A percentile compares a stretch with the other conserved stretches of the same genome.
Evolutionary conservation across 2,329 filamentous ascomycete species (phyloP).

Genomic region (Trichoderma koningiopsis): DNA sequence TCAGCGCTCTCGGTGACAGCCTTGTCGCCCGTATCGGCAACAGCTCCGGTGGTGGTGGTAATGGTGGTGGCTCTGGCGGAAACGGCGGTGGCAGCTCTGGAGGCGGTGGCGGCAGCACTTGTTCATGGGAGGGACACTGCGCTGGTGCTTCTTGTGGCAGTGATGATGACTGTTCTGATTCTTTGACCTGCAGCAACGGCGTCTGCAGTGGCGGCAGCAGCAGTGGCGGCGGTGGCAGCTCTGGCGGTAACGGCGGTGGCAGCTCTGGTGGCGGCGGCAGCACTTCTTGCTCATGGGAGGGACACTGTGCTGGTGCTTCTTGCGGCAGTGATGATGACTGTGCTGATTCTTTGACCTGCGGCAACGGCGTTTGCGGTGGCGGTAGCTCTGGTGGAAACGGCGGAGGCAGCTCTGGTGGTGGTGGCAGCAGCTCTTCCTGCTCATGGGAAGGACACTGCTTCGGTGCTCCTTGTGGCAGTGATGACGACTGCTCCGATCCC

Average conservation of each 20-base stretch:
- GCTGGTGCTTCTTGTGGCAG: slow-evolving; percentile 23
- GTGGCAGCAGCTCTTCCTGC: slow-evolving; percentile 8
- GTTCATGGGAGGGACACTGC: slow-evolving; percentile 29
- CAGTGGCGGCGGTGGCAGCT: slow-evolving; percentile 46
- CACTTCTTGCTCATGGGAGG: slow-evolving; percentile 27
- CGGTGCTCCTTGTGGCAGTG: slow-evolving; percentile 21
- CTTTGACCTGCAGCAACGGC: slow-evolving; percentile 27
- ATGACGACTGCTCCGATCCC: slow-evolving; percentile 28
- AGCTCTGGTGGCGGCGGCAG: slow-evolving; percentile 11
- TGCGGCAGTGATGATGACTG: slow-evolving; percentile 26
- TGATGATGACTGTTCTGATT: slow-evolving; percentile 28
- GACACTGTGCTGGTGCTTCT: slow-evolving; percentile 26
- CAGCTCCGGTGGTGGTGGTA: slow-evolving; percentile 8
- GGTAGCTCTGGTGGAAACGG: background rate
- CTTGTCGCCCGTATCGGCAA: slow-evolving; percentile 46
- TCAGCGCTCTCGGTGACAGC: slow-evolving; percentile 52
- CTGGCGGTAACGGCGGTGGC: slow-evolving; percentile 45
- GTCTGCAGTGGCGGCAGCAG: slow-evolving; percentile 26
- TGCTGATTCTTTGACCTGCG: slow-evolving; percentile 28
- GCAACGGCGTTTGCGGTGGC: slow-evolving; percentile 28
- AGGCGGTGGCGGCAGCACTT: slow-evolving; percentile 16
- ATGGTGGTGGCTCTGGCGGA: slow-evolving; percentile 54
- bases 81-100: slow-evolving; percentile 30
- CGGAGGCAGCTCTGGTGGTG: background rate
- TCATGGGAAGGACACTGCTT: slow-evolving; percentile 29